Base-by-base conservation (phyloP, 306 rosid species). In the Alnus glutinosa region DNA sequence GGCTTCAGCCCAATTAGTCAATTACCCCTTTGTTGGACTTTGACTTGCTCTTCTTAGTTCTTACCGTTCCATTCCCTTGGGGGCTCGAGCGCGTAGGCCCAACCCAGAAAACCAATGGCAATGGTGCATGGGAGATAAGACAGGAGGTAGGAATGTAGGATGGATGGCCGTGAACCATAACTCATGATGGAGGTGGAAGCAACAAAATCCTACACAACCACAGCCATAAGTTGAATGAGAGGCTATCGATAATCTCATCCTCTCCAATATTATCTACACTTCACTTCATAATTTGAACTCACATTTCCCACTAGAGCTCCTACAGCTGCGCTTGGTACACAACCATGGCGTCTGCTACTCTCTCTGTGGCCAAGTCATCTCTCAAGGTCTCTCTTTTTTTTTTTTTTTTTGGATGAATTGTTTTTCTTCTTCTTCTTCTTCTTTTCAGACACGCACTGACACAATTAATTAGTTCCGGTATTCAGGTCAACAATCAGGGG, bases 311-410 rank as follows among this genome's bases (percentile, higher is more conserved):
- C 66, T 49, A 58, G 55, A 30, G 4, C 84, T 62, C 10, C 81
- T 32, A 30, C 46, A 42, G 46, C 76, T 73, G 30, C 77, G 14
- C 16, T 61, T 47, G 11, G 32, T 28, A 59, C 36, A 36, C 36
- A 78, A 76, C 30, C 89, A 95, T 95, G 98, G 98, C 98, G 80
- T 89, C 98, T 88, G 97, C 98, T 85, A 85, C 94, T 84, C 83
- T 95, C 18, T 92, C 97, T 19, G 96, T 89, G 84, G 96, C 97
- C 90, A 94, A 94, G 79, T 91, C 98, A 75, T 86, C 92, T 81
- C 86, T 88, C 70, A 94, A 95, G 98, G 98, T 95, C 74, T 84
- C 58, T 51, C 9, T 49, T 28, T 74, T 36, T 2, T 57, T 36
- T 9, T 6, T 16, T 36, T 9, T 28, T 3, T 55, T 48, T 23